Percentiles rank a stretch among this genome's conserved stretches.
These are phyloP conservation scores for Tilletia horrida DNA, from an alignment of 1,284 basidiomycete species.

Conservation along the genomic window DNA sequence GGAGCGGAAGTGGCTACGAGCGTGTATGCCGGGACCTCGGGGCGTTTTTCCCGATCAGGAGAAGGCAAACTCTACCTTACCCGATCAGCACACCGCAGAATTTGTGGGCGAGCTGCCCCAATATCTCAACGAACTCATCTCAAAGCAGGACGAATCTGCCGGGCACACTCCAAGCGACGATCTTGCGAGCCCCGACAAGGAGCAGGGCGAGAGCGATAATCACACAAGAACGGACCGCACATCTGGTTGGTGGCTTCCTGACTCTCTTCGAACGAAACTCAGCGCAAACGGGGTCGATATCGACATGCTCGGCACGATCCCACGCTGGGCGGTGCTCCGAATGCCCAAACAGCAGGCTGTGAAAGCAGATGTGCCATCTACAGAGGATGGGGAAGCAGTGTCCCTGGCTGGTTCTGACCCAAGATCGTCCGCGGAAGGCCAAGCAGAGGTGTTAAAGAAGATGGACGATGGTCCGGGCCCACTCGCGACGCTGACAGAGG, in stretches of 20 bases:
- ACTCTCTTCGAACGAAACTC: not conserved
- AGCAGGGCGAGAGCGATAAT: too few species aligned
- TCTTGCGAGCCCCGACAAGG: too few species aligned
- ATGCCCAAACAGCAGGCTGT: not conserved
- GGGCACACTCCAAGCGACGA: too few species aligned
- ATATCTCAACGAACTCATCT: too few species aligned
- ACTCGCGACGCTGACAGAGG: too few species aligned
- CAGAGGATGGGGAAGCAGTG: not conserved
- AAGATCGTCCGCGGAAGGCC: too few species aligned
- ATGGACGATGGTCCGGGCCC: too few species aligned
- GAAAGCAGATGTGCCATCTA: not conserved
- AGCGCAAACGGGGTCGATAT: constrained; percentile 1
- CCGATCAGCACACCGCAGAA: too few species aligned
- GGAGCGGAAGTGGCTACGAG: not conserved
- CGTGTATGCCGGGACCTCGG: not conserved
- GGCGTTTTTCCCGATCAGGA: not conserved
- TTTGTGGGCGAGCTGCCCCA: too few species aligned
- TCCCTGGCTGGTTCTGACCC: not conserved
- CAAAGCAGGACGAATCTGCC: too few species aligned
- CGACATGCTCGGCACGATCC: not conserved
- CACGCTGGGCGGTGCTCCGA: constrained; percentile 3
- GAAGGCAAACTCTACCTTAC: not conserved
- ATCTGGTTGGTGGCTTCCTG: constrained; percentile 5
- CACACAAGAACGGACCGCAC: too few species aligned
- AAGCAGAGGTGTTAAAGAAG: too few species aligned